These are phyloP conservation scores for Starmerella sp. DNA, from an alignment of 805 yeast genomes.

Conservation along the genomic window DNA sequence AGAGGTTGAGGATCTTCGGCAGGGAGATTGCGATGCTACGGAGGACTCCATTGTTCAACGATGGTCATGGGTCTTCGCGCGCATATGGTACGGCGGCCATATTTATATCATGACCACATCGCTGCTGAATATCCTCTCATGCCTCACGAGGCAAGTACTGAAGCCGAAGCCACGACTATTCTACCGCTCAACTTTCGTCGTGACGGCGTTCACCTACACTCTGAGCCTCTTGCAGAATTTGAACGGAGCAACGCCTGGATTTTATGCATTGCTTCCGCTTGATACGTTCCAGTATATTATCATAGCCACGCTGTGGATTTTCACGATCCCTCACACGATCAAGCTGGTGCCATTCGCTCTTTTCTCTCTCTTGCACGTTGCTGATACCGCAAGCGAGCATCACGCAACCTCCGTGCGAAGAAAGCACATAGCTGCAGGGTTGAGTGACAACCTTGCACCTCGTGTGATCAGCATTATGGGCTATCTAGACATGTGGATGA, in stretches of 20 bases:
- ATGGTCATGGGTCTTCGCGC: conserved; percentile 5
- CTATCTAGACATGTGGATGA: conserved; percentile 38
- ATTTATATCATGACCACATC: conserved; percentile 5
- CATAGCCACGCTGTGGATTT: conserved; percentile 42
- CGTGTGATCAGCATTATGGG: conserved; percentile 30
- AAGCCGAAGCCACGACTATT: conserved; percentile 20
- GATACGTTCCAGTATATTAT: conserved; percentile 63
- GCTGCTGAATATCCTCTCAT: conserved; percentile 13
- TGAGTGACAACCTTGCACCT: conserved; percentile 15
- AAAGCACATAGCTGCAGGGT: conserved; percentile 1
- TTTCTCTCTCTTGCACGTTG: conserved; percentile 66
- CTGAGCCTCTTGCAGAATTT: conserved; percentile 34
- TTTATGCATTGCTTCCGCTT: conserved; percentile 53
- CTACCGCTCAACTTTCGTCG: conserved; percentile 24
- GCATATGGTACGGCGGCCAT: conserved; percentile 17
- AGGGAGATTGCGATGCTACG: not conserved
- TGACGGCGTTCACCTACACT: conserved; percentile 21
- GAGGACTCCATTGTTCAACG: conserved; percentile 6
- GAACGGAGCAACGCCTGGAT: conserved; percentile 49
- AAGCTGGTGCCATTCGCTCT: conserved; percentile 60
- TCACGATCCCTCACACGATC: conserved; percentile 49
- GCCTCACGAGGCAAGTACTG: conserved; percentile 22
- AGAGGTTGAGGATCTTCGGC: not conserved
- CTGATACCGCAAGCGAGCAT: conserved; percentile 32
- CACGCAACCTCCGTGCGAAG: conserved; percentile 6